Base-by-base conservation (phyloP, 495 filamentous ascomycete species). In the Elaphomyces granulatus region DNA sequence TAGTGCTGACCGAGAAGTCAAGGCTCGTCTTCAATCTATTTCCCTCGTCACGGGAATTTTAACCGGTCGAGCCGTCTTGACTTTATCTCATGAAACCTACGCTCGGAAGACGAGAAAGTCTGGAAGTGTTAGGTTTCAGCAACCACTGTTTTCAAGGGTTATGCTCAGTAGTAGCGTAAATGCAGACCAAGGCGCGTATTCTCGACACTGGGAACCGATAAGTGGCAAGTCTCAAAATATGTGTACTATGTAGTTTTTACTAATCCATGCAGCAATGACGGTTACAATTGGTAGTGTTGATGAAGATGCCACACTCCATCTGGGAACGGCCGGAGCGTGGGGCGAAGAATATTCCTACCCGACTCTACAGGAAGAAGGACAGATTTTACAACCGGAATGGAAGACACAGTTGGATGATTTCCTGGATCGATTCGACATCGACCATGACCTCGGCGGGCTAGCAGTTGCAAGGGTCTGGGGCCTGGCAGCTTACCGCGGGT, bases 381-480 rank as follows among this genome's bases (percentile, higher is more conserved):
- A 15, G 8, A 38, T 19, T 2, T 14, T 31, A 12, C 21, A 20
- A 15, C 46, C 58, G 8, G 43, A 46, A 3, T 68, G 64, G 64
- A 57, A 45, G 28, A 48, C 48, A 10, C 36, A 53, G 9, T 8
- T 65, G 10, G 55, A 59, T 8, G 50, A 55, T 4, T 40, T 53
- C n/a, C 48, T 55, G 6, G 62, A 66, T 12, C 50, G 51, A 38
- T 73, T 62, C 45, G 66, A 68, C 37, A 47, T 60, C n/a, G 53
- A 63, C 10, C 54, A 57, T 15, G 66, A 69, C 21, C 53, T 72
- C 15, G 61, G 60, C 8, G 66, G 61, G 10, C 43, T 68, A 34
- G 54, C 55, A 4, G 36, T 60, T 9, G 52, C 58, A 12, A 60
- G 66, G 41, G 51, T 62, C n/a, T 72, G 71, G 70, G 72, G 72